These are phyloP conservation scores for Nigrospora osmanthi DNA, from an alignment of 2,329 filamentous ascomycete genomes.

Conservation along the genomic window DNA sequence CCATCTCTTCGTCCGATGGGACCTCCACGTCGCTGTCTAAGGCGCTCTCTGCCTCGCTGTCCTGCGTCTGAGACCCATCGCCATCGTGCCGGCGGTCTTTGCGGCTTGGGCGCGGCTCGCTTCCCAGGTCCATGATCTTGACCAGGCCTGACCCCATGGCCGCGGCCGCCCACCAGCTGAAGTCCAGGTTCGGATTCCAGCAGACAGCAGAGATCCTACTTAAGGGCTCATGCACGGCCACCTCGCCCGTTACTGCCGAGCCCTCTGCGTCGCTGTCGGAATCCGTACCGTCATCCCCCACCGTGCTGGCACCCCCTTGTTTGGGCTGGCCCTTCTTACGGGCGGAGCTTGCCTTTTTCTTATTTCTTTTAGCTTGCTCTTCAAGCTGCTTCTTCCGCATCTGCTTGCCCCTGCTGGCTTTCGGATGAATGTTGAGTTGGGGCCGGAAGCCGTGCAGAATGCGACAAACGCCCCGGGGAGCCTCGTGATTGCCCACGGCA, in stretches of 20 bases:
- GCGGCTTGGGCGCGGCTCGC: too few relatives aligned
- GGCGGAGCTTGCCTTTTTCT: constrained; percentile 11
- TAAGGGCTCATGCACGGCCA: constrained; percentile 51
- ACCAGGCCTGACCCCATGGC: constrained; percentile 61
- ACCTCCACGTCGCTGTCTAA: too few relatives aligned
- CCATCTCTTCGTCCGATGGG: background rate
- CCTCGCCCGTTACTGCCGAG: constrained; percentile 23
- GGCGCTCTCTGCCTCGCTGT: too few relatives aligned
- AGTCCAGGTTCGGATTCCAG: constrained; percentile 63
- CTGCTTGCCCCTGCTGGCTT: constrained; percentile 27
- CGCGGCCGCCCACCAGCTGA: constrained; percentile 59
- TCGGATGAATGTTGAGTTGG: constrained; percentile 40
- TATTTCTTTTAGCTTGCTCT: constrained; percentile 22
- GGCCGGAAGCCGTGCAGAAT: constrained; percentile 43
- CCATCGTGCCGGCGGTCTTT: too few relatives aligned
- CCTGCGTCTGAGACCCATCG: too few relatives aligned
- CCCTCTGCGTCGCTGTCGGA: constrained; percentile 14
- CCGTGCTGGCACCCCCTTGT: constrained; percentile 12
- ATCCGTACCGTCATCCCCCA: constrained; percentile 19
- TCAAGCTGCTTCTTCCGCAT: constrained; percentile 21
- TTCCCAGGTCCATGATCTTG: constrained; percentile 56
- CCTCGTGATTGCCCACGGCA: constrained; percentile 14
- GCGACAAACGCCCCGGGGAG: constrained; percentile 38
- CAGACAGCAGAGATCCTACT: constrained; percentile 54
- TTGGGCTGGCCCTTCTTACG: constrained; percentile 10